Percentiles rank a stretch among this genome's conserved stretches.
phyloP scores from a whole-genome alignment of 2,329 filamentous ascomycete genomes.

The Knoxdaviesia capensis region DNA sequence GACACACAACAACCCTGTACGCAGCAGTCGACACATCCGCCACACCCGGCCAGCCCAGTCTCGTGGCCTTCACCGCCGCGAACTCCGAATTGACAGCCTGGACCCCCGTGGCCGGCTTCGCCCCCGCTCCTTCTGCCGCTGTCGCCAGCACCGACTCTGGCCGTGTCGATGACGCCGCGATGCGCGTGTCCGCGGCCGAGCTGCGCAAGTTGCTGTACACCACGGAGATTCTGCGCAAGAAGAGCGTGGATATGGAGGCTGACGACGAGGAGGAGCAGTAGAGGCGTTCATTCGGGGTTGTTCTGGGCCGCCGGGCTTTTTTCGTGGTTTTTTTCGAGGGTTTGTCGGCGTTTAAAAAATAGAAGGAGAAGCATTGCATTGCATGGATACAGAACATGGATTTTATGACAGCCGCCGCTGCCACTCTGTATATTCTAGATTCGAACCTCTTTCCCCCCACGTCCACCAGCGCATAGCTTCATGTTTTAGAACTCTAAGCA shows the following conservation, averaged over 20 bases:
- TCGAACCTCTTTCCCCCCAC: too few species aligned
- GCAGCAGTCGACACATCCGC: conserved; percentile 19
- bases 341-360: too few species aligned
- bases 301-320: too few species aligned
- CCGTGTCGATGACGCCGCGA: conserved; percentile 8
- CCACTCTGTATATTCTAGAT: too few species aligned
- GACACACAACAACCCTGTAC: conserved; percentile 12
- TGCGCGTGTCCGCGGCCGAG: conserved; percentile 16
- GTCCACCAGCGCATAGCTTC: too few species aligned
- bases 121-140: too few species aligned
- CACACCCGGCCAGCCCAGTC: conserved; percentile 5
- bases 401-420: too few species aligned
- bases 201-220: conserved; percentile 23
- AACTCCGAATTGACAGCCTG: not conserved
- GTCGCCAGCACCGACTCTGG: conserved; percentile 5
- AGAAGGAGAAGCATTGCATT: too few species aligned
- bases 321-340: too few species aligned
- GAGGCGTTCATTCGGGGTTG: too few species aligned
- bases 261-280: conserved; percentile 7
- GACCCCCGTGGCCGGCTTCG: not conserved
- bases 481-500: too few species aligned
- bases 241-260: conserved; percentile 9
- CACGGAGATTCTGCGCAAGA: conserved; percentile 26
- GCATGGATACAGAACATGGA: too few species aligned
- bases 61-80: conserved; percentile 6